Conservation (phyloP, 148 eudicot species). For the Rhododendron griersonianum region DNA sequence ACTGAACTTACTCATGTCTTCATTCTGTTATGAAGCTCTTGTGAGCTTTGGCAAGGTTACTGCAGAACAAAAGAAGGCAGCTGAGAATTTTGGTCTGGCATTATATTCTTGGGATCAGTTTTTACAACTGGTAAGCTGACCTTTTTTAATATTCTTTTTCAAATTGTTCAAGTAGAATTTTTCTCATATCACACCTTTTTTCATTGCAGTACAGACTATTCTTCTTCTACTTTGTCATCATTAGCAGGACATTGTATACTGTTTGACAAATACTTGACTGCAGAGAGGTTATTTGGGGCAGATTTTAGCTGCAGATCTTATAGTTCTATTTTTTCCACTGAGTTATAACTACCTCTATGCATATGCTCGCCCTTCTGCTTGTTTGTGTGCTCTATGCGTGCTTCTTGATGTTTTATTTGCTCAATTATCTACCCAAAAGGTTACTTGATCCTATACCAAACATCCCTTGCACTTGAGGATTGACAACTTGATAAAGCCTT, state of each 20-base stretch:
- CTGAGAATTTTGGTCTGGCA: slow-evolving; percentile 33
- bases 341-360: background rate
- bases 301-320: background rate
- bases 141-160: background rate
- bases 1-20: background rate
- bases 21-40: slow-evolving; percentile 36
- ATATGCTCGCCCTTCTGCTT: background rate
- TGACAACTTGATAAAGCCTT: background rate
- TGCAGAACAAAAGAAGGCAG: slow-evolving; percentile 37
- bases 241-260: background rate
- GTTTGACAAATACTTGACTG: background rate
- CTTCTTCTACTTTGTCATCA: background rate
- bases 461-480: background rate
- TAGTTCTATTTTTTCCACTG: background rate
- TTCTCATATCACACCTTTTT: background rate
- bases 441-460: background rate
- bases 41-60: slow-evolving; percentile 62
- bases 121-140: slow-evolving; percentile 40
- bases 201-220: background rate
- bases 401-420: background rate
- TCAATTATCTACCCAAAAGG: background rate
- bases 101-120: slow-evolving; percentile 63
- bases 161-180: background rate
- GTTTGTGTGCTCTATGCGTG: background rate
- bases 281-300: background rate